Conservation (phyloP, 805 yeast species). For the Pichia rugopelliculosa region DNA sequence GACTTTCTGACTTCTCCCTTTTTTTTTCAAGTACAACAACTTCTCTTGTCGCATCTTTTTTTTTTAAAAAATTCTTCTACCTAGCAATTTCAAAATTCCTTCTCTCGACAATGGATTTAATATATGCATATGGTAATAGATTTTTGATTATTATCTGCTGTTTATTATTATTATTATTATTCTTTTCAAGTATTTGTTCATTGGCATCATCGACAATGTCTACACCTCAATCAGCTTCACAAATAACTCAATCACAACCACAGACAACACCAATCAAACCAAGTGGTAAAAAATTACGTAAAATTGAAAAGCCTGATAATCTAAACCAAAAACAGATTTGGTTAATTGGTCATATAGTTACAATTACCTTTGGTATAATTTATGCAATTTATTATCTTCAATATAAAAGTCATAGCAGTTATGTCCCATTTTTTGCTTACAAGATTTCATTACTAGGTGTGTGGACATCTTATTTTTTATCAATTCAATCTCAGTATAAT, state of each 20-base stretch:
- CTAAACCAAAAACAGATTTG: conserved; percentile 36
- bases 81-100: no score
- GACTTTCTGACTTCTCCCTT: no score
- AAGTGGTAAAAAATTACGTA: conserved; percentile 9
- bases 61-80: no score
- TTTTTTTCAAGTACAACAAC: no score
- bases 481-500: conserved; percentile 54
- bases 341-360: conserved; percentile 48
- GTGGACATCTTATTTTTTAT: conserved; percentile 41
- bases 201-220: no score
- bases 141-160: background rate
- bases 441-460: conserved; percentile 52
- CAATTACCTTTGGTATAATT: conserved; percentile 37
- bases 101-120: no score
- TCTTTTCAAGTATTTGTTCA: no score
- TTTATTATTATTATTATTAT: background rate
- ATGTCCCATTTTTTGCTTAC: conserved; percentile 45
- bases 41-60: no score
- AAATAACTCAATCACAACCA: background rate
- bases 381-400: conserved; percentile 30
- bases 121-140: no score
- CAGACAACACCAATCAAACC: background rate
- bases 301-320: conserved; percentile 7
- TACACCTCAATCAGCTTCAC: background rate
- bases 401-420: conserved; percentile 31